Conservation (phyloP, 768 basidiomycete genomes). For the Tubosaeta sp. region DNA sequence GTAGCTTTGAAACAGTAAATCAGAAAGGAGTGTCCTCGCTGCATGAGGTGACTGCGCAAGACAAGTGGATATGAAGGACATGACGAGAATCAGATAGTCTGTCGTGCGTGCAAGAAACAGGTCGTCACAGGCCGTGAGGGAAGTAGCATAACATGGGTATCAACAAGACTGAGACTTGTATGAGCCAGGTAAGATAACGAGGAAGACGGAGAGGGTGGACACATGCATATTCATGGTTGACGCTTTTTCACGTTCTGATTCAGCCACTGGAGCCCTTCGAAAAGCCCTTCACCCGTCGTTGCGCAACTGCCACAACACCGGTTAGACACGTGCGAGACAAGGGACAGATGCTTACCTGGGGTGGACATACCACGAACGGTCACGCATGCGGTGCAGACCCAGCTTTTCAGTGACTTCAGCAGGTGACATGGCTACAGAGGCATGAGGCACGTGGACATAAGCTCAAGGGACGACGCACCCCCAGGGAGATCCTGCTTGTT, state of each 20-base stretch:
- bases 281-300: constrained; percentile 93
- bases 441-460: not conserved
- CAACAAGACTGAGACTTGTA: constrained; percentile 21
- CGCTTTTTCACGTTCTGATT: constrained; percentile 97
- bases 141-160: constrained; percentile 35
- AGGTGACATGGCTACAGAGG: constrained; percentile 81
- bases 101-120: constrained; percentile 31
- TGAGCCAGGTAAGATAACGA: constrained; percentile 21
- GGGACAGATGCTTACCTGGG: constrained; percentile 63
- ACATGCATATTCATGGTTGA: constrained; percentile 50
- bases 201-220: constrained; percentile 16
- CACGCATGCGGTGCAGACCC: constrained; percentile 92
- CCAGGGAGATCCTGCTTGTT: constrained; percentile 99
- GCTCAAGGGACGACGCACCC: constrained; percentile 50
- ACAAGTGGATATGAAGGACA: constrained; percentile 22
- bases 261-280: constrained; percentile 96
- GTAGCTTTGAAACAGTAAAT: constrained; percentile 9
- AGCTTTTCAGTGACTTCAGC: constrained; percentile 98
- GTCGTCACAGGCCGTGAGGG: constrained; percentile 34
- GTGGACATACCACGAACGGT: constrained; percentile 98
- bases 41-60: constrained; percentile 24
- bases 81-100: constrained; percentile 32
- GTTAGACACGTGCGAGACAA: not conserved
- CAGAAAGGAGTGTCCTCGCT: constrained; percentile 12
- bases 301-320: constrained; percentile 63